Evolutionary conservation across 768 basidiomycete genomes (phyloP), one percentile per base, ranked within the genome.

Genomic region (Hypholoma sublateritium): DNA sequence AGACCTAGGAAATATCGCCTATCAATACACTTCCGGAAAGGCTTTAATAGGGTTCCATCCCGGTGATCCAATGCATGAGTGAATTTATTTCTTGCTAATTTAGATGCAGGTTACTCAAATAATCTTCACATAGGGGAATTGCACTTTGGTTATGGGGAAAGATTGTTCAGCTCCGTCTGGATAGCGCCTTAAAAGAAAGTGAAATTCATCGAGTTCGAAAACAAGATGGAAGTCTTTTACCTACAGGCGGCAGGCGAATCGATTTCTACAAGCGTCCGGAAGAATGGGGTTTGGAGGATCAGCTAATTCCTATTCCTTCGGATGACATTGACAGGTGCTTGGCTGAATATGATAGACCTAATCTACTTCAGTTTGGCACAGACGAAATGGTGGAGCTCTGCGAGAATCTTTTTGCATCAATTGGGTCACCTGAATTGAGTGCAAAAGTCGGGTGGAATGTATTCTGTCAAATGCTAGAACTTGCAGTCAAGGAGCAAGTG

Each of bases 71-170:
- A 48, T 63, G 35, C 69, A 71, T 44, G 22, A 45, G 68, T 69
- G 55, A 25, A 67, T 58, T 13, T 22, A 25, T 55, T 43, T 25
- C 9, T 25, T 11, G 25, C 25, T 28, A 28, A 28, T 16, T 17
- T 36, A 21, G 19, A 44, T 44, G 28, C 42, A n/a, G n/a, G 41
- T 21, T 39, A 50, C 11, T 37, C 35, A 14, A 9, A 53, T 42
- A 16, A 44, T 17, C 37, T 35, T 54, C 16, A 52, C 50, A 7
- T 45, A 70, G 67, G 13, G 59, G 24, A 22, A 50, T 66, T 16
- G 46, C 66, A 3, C 46, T 42, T 16, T 70, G 69, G 67, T 39
- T 69, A 2, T 70, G 69, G 67, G 63, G 59, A 0, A 35, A 60
- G 32, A 62, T 69, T 36, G 63, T 65, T 7, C 67, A 70, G 42